Evolutionary conservation across 2,329 filamentous ascomycete genomes (phyloP), one percentile per base, ranked within the genome.

Genomic region (Ophiostoma fasciatum): DNA sequence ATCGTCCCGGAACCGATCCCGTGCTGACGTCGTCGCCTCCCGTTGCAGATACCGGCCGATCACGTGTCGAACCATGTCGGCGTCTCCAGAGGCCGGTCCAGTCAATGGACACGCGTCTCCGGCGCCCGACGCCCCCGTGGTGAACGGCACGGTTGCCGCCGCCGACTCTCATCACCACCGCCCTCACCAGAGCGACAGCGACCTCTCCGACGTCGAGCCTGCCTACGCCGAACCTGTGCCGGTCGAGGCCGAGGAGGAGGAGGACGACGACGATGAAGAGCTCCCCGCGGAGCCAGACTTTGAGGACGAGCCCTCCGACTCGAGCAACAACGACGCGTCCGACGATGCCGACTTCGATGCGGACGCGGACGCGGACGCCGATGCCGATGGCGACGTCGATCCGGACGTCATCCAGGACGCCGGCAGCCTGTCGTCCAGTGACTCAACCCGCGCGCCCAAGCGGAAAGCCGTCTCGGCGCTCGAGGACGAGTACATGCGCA

Each of bases 401-500:
- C 74, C 60, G 46, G 83, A 93, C 55, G 92, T 80, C 42, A 74
- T 68, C 45, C 59, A 62, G 43, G 71, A 38, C 59, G 66, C 68
- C 42, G 68, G 68, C 46, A 63, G 68, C 49, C 82, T 78, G 45
- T 74, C 73, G 51, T 90, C 84, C 31, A 70, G 74, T 49, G 77
- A 78, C 49, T 82, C 78, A 29, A 69, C 68, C 44, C 69, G 74
- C 51, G 71, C 69, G 33, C 59, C 67, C 42, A 94, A 94, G 66
- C 79, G 85, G 59, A 80, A 82, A 60, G 58, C 66, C 46, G 56
- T 66, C 52, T 37, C 40, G 7, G 54, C 71, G 26, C 75, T 78
- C 35, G 82, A 90, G 48, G 79, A 90, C 40, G 78, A 85, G 31
- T 87, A 77, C 52, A 94, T 96, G 49, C 71, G 78, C 49, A 81